Conservation (phyloP, 805 yeast species). For the Starmera amethionina region DNA sequence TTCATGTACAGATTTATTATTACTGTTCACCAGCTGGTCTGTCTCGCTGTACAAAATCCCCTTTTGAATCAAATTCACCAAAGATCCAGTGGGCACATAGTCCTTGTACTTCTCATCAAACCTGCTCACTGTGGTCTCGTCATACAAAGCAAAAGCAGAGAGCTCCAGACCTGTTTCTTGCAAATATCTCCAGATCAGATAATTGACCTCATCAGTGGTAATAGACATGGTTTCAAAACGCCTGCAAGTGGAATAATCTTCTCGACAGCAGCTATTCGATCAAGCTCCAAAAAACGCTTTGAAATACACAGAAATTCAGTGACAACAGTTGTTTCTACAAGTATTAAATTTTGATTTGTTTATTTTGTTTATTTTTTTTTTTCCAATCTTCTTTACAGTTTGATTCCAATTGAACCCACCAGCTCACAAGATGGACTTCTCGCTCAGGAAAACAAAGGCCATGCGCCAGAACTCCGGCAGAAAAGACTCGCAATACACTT, state of each 20-base stretch:
- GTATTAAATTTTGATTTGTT: background rate
- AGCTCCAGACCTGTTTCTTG: slow-evolving; percentile 76
- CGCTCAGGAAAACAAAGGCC: slow-evolving; percentile 22
- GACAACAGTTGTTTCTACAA: too few species aligned
- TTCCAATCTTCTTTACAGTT: background rate
- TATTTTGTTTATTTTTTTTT: background rate
- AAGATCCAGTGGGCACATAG: slow-evolving; percentile 64
- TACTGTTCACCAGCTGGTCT: slow-evolving; percentile 40
- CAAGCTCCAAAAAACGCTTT: too few species aligned
- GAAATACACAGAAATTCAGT: too few species aligned
- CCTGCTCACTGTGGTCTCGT: slow-evolving; percentile 54
- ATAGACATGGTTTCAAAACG: slow-evolving; percentile 51
- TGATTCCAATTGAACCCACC: background rate
- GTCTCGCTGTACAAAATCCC: slow-evolving; percentile 75
- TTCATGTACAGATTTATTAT: slow-evolving; percentile 20
- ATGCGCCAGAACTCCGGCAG: slow-evolving; percentile 15
- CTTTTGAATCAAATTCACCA: slow-evolving; percentile 75
- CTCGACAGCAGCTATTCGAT: too few species aligned
- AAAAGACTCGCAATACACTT: slow-evolving; percentile 13
- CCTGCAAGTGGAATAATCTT: background rate
- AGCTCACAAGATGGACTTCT: slow-evolving; percentile 22
- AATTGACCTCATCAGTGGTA: slow-evolving; percentile 77
- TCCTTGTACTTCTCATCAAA: slow-evolving; percentile 41
- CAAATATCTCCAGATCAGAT: slow-evolving; percentile 84
- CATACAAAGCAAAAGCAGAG: slow-evolving; percentile 71